These are phyloP conservation scores for Penicillium crustosum DNA, from an alignment of 2,329 filamentous ascomycete genomes.

Conservation along the genomic window DNA sequence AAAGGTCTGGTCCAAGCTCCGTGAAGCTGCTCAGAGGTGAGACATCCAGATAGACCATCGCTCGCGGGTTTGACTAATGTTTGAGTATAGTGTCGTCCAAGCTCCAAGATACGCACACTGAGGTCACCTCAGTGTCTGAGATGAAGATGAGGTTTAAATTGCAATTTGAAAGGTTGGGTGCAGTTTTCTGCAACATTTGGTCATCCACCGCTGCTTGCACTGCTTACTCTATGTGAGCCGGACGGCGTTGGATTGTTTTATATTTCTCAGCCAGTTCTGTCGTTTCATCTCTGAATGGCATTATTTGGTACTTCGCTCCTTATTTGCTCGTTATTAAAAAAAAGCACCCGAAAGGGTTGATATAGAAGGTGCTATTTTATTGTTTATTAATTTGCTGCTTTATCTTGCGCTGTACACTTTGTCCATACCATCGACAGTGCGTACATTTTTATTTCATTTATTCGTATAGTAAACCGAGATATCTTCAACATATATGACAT, in stretches of 20 bases:
- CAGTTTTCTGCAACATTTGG: slow-evolving; percentile 24
- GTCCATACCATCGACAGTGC: background rate
- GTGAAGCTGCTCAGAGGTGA: slow-evolving; percentile 43
- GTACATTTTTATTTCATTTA: slow-evolving; percentile 1
- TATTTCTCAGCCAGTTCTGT: slow-evolving; percentile 17
- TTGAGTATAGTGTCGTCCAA: slow-evolving; percentile 43
- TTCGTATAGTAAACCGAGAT: background rate
- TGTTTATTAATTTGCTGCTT: background rate
- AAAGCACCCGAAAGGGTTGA: slow-evolving; percentile 14
- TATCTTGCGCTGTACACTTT: background rate
- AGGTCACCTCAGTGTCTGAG: slow-evolving; percentile 27
- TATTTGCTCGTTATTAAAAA: slow-evolving; percentile 18
- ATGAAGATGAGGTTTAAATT: slow-evolving; percentile 31
- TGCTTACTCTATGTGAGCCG: slow-evolving; percentile 13
- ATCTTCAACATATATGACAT: background rate
- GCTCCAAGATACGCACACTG: slow-evolving; percentile 40
- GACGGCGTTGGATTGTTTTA: slow-evolving; percentile 11
- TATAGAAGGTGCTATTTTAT: slow-evolving; percentile 6
- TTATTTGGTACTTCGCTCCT: slow-evolving; percentile 18
- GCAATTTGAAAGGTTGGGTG: slow-evolving; percentile 32
- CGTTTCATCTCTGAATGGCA: slow-evolving; percentile 14
- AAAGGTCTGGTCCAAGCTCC: slow-evolving; percentile 34
- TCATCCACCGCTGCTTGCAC: slow-evolving; percentile 16
- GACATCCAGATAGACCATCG: background rate
- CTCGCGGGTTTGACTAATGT: background rate